Conservation (phyloP, 768 basidiomycete genomes). For the Hemileccinum rubropunctum region DNA sequence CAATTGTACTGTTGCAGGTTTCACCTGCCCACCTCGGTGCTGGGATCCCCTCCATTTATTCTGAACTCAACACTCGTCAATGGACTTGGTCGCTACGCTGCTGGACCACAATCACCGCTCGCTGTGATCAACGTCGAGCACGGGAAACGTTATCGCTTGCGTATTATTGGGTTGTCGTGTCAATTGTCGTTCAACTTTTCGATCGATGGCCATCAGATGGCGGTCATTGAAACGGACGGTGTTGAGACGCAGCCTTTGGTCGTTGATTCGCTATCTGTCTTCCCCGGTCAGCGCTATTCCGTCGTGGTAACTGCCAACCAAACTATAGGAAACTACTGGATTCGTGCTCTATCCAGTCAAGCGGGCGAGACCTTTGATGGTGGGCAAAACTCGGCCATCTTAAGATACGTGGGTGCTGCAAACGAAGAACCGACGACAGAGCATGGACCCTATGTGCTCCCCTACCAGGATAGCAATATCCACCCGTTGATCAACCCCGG, state of each 20-base stretch:
- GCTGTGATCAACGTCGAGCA: too few species aligned
- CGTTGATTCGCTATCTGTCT: constrained; percentile 36
- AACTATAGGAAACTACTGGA: constrained; percentile 52
- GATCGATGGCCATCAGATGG: constrained; percentile 46
- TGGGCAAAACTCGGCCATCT: constrained; percentile 47
- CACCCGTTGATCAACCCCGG: constrained; percentile 32
- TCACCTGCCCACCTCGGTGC: too few species aligned
- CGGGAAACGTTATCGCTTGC: too few species aligned
- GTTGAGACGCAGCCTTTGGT: constrained; percentile 39
- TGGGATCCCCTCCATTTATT: too few species aligned
- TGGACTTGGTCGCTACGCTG: too few species aligned
- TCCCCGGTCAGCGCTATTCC: constrained; percentile 42
- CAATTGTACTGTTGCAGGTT: too few species aligned
- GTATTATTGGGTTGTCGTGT: too few species aligned
- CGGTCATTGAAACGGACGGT: constrained; percentile 53
- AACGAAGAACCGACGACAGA: constrained; percentile 39
- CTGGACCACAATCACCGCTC: too few species aligned
- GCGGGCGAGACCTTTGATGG: constrained; percentile 27
- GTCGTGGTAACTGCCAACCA: constrained; percentile 46
- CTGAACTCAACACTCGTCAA: too few species aligned
- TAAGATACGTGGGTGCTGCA: constrained; percentile 48
- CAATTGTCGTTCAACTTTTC: constrained; percentile 34
- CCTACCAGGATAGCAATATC: constrained; percentile 38
- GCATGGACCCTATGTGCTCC: constrained; percentile 22
- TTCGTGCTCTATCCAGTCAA: constrained; percentile 39